Conservation (phyloP, 805 yeast genomes). For the Candida suzukii region DNA sequence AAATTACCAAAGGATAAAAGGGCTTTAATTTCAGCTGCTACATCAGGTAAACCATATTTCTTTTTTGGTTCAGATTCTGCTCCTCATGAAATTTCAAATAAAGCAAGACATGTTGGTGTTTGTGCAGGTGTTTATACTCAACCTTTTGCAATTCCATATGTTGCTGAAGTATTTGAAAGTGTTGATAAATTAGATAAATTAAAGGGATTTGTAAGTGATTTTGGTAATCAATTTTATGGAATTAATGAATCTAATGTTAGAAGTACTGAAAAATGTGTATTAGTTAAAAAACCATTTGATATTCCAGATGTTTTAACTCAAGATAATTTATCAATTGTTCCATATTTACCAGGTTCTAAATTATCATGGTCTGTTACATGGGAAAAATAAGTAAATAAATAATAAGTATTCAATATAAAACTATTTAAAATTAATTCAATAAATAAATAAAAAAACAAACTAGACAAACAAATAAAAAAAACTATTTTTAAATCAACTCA, state of each 20-base stretch:
- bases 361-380: conserved; percentile 73
- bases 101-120: conserved; percentile 71
- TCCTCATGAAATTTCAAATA: conserved; percentile 83
- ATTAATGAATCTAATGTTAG: conserved; percentile 39
- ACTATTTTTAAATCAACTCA: too few relatives aligned
- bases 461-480: too few relatives aligned
- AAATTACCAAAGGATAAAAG: conserved; percentile 79
- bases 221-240: conserved; percentile 67
- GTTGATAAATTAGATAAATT: conserved; percentile 57
- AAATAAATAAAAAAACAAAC: too few relatives aligned
- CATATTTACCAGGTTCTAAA: conserved; percentile 77
- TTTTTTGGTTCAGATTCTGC: conserved; percentile 98
- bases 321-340: conserved; percentile 55
- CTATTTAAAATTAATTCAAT: too few relatives aligned
- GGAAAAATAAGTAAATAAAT: conserved; percentile 26
- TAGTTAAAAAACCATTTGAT: conserved; percentile 44
- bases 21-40: conserved; percentile 82
- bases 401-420: not conserved
- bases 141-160: conserved; percentile 68
- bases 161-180: conserved; percentile 80
- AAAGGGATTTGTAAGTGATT: conserved; percentile 66
- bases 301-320: conserved; percentile 56
- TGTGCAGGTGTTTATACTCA: conserved; percentile 99
- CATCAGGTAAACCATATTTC: conserved; percentile 85
- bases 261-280: conserved; percentile 39